Evolutionary conservation across 2,329 filamentous ascomycete genomes (phyloP).

Genomic region (Furcasterigmium furcatum): DNA sequence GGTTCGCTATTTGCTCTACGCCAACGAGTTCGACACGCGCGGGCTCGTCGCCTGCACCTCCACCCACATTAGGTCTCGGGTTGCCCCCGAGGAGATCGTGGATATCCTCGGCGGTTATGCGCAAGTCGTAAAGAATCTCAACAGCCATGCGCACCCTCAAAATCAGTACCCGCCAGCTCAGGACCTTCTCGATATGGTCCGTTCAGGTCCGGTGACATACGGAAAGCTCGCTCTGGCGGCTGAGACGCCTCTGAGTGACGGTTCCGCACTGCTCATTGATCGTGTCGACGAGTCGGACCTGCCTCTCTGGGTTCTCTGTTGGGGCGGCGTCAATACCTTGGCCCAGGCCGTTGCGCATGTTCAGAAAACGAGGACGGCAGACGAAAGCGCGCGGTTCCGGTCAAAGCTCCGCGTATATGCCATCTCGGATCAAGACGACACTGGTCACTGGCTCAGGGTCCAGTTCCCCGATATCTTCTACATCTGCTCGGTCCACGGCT

Average conservation of each 20-base stretch:
- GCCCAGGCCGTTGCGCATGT: conserved; percentile 42
- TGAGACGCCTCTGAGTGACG: conserved; percentile 25
- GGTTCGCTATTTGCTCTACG: conserved; percentile 38
- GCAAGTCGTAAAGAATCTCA: conserved; percentile 40
- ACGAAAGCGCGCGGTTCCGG: conserved; percentile 23
- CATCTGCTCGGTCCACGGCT: conserved; percentile 51
- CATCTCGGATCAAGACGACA: conserved; percentile 58
- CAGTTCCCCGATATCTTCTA: conserved; percentile 52
- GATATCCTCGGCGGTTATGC: conserved; percentile 37
- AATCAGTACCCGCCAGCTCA: conserved; percentile 33
- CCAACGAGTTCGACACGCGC: conserved; percentile 39
- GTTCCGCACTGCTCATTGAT: conserved; percentile 35
- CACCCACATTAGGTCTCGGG: conserved; percentile 35
- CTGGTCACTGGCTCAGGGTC: conserved; percentile 50
- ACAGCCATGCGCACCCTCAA: conserved; percentile 40
- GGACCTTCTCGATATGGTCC: conserved; percentile 27
- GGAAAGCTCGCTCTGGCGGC: conserved; percentile 20
- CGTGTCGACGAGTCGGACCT: conserved; percentile 20
- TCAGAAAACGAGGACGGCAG: conserved; percentile 25
- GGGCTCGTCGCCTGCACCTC: conserved; percentile 40
- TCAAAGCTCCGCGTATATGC: conserved; percentile 45
- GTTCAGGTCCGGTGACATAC: conserved; percentile 23
- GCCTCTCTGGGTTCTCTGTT: conserved; percentile 47
- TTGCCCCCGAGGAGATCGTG: conserved; percentile 36
- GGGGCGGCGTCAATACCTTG: conserved; percentile 50